Evolutionary conservation across 352 stramenopile species (phyloP).

Genomic region (Phytopythium sindhum): DNA sequence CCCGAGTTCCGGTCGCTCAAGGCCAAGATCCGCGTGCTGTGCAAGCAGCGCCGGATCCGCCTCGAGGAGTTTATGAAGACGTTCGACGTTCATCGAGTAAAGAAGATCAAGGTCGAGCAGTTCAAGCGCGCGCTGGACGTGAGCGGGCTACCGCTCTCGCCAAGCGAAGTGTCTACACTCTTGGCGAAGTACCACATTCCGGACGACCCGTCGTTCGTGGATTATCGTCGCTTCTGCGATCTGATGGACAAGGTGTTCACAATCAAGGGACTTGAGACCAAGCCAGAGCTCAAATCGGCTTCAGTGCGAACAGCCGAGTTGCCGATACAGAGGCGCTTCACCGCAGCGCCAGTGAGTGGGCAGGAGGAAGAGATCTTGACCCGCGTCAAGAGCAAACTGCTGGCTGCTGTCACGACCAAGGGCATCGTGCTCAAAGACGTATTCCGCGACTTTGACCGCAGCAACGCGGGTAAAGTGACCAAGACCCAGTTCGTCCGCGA

Average conservation of each 20-base stretch:
- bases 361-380: constrained; percentile 32
- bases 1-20: constrained; percentile 80
- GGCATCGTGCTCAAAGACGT: constrained; percentile 86
- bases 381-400: constrained; percentile 51
- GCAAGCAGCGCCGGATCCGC: constrained; percentile 79
- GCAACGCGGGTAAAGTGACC: constrained; percentile 80
- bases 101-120: constrained; percentile 80
- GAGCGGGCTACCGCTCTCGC: constrained; percentile 60
- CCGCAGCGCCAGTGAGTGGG: constrained; percentile 1
- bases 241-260: constrained; percentile 85
- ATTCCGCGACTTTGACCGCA: constrained; percentile 84
- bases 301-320: neutral
- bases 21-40: constrained; percentile 71
- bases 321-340: constrained; percentile 33
- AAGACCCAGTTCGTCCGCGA: constrained; percentile 76
- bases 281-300: constrained; percentile 31
- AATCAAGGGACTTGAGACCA: constrained; percentile 67
- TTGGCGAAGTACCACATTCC: constrained; percentile 65
- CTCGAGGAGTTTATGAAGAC: constrained; percentile 89
- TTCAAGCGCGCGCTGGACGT: constrained; percentile 80
- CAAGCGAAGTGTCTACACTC: constrained; percentile 49
- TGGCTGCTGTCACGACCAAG: constrained; percentile 65
- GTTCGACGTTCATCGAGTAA: constrained; percentile 80
- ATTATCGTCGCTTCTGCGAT: constrained; percentile 82
- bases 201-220: constrained; percentile 58